Evolutionary conservation across 768 basidiomycete species (phyloP).

Genomic region (Tylopilus rubrobrunneus): DNA sequence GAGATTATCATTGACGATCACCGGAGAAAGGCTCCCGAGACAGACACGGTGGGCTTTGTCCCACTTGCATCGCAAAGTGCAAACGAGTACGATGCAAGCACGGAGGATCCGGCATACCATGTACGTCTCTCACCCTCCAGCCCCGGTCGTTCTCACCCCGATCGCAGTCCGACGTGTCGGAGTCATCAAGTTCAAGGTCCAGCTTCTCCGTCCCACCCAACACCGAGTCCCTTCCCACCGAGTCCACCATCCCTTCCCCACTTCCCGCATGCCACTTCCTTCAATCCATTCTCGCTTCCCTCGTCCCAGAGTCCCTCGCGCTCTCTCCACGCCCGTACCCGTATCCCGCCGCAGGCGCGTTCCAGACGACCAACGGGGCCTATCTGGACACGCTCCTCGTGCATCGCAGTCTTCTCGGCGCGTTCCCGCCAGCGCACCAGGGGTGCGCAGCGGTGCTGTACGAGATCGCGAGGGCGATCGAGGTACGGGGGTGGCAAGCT

Average conservation of each 20-base stretch:
- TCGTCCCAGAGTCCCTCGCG: constrained; percentile 40
- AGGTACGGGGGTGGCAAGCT: constrained; percentile 62
- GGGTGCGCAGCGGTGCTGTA: constrained; percentile 62
- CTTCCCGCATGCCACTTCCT: constrained; percentile 60
- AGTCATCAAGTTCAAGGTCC: constrained; percentile 43
- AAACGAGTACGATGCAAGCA: constrained; percentile 35
- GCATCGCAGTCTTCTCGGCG: constrained; percentile 65
- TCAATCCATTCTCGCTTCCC: constrained; percentile 52
- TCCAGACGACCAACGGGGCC: constrained; percentile 62
- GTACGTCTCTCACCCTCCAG: constrained; percentile 26
- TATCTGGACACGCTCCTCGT: constrained; percentile 78
- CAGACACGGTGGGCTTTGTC: constrained; percentile 19
- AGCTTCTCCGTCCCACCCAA: constrained; percentile 30
- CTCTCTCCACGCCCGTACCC: constrained; percentile 32
- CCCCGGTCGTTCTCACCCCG: background rate
- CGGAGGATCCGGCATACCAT: constrained; percentile 43
- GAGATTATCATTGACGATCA: constrained; percentile 15
- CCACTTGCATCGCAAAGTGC: background rate
- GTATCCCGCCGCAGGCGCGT: constrained; percentile 27
- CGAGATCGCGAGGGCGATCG: constrained; percentile 48
- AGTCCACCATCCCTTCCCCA: constrained; percentile 10
- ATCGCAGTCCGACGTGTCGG: constrained; percentile 42
- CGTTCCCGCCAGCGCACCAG: constrained; percentile 58
- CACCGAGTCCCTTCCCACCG: constrained; percentile 14
- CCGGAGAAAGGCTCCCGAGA: constrained; percentile 34